These are phyloP conservation scores for Coemansia reversa DNA, from an alignment of 192 early-diverging fungal species.

Conservation along the genomic window DNA sequence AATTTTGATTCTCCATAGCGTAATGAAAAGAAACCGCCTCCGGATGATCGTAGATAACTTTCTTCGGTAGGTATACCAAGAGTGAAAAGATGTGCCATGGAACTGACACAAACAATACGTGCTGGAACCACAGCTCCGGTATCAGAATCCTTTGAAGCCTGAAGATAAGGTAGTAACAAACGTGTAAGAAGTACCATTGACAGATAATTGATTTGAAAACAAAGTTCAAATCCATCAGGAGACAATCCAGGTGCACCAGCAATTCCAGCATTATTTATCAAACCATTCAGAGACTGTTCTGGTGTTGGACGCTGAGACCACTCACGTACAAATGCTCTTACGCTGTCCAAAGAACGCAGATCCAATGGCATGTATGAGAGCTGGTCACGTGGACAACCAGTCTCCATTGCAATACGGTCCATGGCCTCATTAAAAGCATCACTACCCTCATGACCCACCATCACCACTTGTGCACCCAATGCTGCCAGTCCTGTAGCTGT, in stretches of 20 bases:
- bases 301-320: conserved; percentile 25
- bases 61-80: conserved; percentile 51
- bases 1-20: conserved; percentile 52
- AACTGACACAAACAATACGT: conserved; percentile 48
- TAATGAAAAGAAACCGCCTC: conserved; percentile 48
- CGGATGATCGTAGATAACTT: conserved; percentile 23
- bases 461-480: conserved; percentile 46
- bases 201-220: conserved; percentile 54
- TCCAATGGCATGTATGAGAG: conserved; percentile 50
- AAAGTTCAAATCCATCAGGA: conserved; percentile 51
- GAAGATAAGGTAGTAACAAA: conserved; percentile 32
- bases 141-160: not conserved
- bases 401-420: conserved; percentile 39
- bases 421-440: conserved; percentile 40
- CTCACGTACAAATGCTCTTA: conserved; percentile 19
- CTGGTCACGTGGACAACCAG: conserved; percentile 36
- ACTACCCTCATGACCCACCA: conserved; percentile 41
- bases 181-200: conserved; percentile 52
- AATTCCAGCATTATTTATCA: conserved; percentile 53
- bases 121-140: conserved; percentile 12
- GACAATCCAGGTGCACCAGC: conserved; percentile 45
- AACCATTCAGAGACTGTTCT: conserved; percentile 16
- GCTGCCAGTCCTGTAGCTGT: conserved; percentile 43
- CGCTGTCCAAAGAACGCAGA: conserved; percentile 43
- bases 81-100: conserved; percentile 40